Base-by-base conservation (phyloP, 192 early-diverging fungal genomes). In the Entomortierella beljakovae region DNA sequence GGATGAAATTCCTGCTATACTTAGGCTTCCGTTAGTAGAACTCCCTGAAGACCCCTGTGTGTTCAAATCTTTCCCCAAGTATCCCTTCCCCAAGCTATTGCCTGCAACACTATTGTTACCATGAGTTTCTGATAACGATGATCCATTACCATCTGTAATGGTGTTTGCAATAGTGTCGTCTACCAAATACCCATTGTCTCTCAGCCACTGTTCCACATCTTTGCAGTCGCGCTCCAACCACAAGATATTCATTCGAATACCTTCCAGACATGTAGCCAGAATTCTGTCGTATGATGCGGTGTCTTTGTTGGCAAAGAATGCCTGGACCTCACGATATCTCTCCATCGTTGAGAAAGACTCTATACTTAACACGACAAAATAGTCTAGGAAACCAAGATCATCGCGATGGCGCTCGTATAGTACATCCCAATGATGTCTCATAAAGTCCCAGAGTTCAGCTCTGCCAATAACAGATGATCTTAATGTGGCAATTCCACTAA, bases 381-480 rank as follows among this genome's bases (percentile, higher is more conserved):
- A 82, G 38, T 88, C 88, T 76, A 90, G 72, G 80, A 88, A 90
- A 51, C 81, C 84, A 80, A 90, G 87, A 34, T 85, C 86, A 11
- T 80, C 85, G 29, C 83, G 81, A 74, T 88, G 89, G 46, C 88
- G 89, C 26, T 72, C 64, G 29, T 79, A 73, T 15, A 91, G 68
- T 20, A 85, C 63, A 35, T 87, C 81, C 70, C 85, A 95, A 68
- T 91, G 84, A 37, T 70, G 60, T 55, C 85, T 82, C 76, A 93
- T 87, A 81, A 87, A 93, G 66, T 88, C 70, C 92, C 92, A 95
- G 61, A 93, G 70, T 58, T 68, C 87, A 62, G 66, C 92, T 82
- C 53, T 84, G 68, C 61, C 83, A 52, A 40, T 66, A 68, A 71
- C 88, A 81, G 42, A 79, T 1, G 84, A 66, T 28, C 82, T 69